phyloP scores from a whole-genome alignment of 1,284 basidiomycete genomes.

The Schizopora paradoxa region DNA sequence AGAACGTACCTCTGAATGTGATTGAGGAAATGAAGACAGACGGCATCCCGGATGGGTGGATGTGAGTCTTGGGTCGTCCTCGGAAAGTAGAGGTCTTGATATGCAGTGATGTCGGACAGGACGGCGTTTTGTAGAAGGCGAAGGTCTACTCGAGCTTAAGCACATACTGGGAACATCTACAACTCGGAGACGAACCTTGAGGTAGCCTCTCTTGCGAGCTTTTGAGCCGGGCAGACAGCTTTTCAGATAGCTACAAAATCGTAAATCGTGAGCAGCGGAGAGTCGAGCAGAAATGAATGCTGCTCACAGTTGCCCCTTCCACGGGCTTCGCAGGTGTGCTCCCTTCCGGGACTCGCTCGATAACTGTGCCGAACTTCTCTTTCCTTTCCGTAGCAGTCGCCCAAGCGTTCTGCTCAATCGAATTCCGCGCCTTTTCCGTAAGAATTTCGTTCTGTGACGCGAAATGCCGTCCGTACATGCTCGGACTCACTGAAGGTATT shows the following conservation, averaged over 20 bases:
- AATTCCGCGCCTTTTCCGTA: constrained; percentile 40
- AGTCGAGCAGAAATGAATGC: background rate
- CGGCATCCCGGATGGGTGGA: constrained; percentile 54
- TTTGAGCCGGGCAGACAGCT: constrained; percentile 51
- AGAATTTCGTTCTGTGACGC: constrained; percentile 46
- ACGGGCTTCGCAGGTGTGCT: constrained; percentile 26
- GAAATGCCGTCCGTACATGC: constrained; percentile 63
- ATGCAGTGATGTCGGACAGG: constrained; percentile 55
- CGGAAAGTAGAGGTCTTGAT: constrained; percentile 74
- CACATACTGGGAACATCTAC: background rate
- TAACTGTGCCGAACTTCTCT: constrained; percentile 47
- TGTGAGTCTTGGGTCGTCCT: constrained; percentile 51
- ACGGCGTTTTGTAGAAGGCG: constrained; percentile 58
- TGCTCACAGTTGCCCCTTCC: constrained; percentile 28
- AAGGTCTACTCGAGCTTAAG: constrained; percentile 37
- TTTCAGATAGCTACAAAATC: constrained; percentile 50
- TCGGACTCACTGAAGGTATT: constrained; percentile 26
- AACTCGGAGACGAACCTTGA: constrained; percentile 39
- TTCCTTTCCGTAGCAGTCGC: constrained; percentile 36
- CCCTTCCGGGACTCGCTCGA: constrained; percentile 45
- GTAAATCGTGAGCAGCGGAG: background rate
- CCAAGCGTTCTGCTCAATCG: constrained; percentile 51
- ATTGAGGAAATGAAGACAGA: constrained; percentile 74
- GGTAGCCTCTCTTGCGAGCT: constrained; percentile 47
- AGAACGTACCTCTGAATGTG: constrained; percentile 75